Percentiles rank a stretch among this genome's conserved stretches.
phyloP scores from a whole-genome alignment of 495 filamentous ascomycete genomes.

The Tuber borchii region DNA sequence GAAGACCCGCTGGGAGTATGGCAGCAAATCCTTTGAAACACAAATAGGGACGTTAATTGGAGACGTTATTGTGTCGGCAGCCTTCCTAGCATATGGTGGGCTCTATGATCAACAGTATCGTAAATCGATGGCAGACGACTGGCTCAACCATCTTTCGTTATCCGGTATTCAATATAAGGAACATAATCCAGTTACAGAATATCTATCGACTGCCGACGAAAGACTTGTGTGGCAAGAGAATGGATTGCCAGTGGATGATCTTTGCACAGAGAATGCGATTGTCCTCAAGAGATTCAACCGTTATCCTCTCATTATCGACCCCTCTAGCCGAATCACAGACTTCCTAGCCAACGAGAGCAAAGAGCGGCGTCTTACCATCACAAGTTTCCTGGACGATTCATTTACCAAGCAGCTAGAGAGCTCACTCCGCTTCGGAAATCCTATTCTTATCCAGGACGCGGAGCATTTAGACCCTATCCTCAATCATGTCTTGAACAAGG shows the following conservation, averaged over 20 bases:
- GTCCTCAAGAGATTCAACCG: slow-evolving; percentile 95
- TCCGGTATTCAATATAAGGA: slow-evolving; percentile 88
- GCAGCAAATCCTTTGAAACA: slow-evolving; percentile 94
- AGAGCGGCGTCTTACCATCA: slow-evolving; percentile 87
- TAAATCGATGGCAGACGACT: slow-evolving; percentile 95
- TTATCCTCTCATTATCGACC: slow-evolving; percentile 97
- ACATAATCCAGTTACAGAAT: slow-evolving; percentile 91
- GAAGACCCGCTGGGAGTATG: slow-evolving; percentile 85
- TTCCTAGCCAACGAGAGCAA: slow-evolving; percentile 92
- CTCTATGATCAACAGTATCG: slow-evolving; percentile 97
- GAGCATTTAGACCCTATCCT: slow-evolving; percentile 95
- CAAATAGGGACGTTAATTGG: slow-evolving; percentile 95
- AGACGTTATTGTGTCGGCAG: slow-evolving; percentile 87
- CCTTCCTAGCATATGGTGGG: slow-evolving; percentile 95
- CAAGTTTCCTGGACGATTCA: slow-evolving; percentile 94
- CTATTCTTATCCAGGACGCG: slow-evolving; percentile 96
- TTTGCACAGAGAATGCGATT: slow-evolving; percentile 98
- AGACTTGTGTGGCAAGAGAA: slow-evolving; percentile 89
- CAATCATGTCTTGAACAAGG: slow-evolving; percentile 98
- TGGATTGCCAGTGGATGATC: slow-evolving; percentile 93
- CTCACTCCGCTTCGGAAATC: slow-evolving; percentile 93
- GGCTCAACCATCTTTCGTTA: slow-evolving; percentile 81
- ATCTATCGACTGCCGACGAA: slow-evolving; percentile 93
- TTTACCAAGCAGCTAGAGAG: slow-evolving; percentile 98
- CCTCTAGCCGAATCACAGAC: slow-evolving; percentile 85